These are phyloP conservation scores for Lotmaria passim DNA, from an alignment of 208 protist species.

Conservation along the genomic window DNA sequence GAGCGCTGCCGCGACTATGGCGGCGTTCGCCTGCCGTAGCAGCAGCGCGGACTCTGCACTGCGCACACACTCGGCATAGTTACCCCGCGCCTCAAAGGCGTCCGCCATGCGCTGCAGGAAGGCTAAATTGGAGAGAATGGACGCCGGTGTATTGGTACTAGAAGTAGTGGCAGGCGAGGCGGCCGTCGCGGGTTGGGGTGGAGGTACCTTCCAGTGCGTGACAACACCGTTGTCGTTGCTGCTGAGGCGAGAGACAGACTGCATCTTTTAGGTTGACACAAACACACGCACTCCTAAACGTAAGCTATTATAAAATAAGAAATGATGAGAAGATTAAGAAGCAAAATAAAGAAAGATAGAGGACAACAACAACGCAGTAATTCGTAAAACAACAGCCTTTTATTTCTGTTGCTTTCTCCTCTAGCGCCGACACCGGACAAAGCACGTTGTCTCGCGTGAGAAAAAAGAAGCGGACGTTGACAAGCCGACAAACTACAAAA, in stretches of 20 bases:
- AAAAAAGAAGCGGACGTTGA: too few species aligned
- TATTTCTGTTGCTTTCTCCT: background rate
- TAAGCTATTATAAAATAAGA: background rate
- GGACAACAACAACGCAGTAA: background rate
- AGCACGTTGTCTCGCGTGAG: too few species aligned
- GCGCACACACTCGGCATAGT: slow-evolving; percentile 76
- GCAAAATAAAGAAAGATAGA: background rate
- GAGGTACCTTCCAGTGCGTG: slow-evolving; percentile 14
- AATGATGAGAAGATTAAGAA: background rate
- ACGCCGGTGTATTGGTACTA: slow-evolving; percentile 13
- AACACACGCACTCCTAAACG: background rate
- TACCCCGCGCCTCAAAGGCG: slow-evolving; percentile 70
- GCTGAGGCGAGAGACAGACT: background rate
- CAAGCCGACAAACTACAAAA: too few species aligned
- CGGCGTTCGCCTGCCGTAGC: slow-evolving; percentile 48
- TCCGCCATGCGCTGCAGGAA: slow-evolving; percentile 70
- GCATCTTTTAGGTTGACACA: slow-evolving; percentile 4
- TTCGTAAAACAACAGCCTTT: background rate
- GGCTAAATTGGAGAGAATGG: slow-evolving; percentile 38
- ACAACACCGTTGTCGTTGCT: slow-evolving; percentile 1
- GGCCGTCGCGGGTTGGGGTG: background rate
- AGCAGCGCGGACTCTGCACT: slow-evolving; percentile 78
- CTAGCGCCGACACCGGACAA: too few species aligned
- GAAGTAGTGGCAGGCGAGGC: background rate
- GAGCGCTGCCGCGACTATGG: slow-evolving; percentile 31